phyloP scores from a whole-genome alignment of 768 basidiomycete species.

The Serendipita sp. region DNA sequence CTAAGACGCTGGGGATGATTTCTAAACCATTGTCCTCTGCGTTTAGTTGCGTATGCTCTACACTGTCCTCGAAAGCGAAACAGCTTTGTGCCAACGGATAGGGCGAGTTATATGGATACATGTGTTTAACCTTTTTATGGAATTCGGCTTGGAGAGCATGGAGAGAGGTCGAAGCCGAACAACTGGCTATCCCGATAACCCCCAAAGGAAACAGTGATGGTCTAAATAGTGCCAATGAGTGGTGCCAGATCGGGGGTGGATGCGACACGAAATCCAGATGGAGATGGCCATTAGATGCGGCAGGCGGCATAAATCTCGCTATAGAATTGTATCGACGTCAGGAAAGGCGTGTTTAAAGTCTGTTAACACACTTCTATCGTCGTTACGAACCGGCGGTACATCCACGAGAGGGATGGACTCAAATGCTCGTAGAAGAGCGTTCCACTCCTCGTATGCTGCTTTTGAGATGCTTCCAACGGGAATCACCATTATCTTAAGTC shows the following conservation, averaged over 20 bases:
- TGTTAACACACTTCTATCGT: constrained; percentile 45
- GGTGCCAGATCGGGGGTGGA: constrained; percentile 52
- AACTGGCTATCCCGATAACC: constrained; percentile 73
- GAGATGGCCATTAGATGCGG: constrained; percentile 59
- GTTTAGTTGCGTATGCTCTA: constrained; percentile 25
- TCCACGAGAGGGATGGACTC: constrained; percentile 63
- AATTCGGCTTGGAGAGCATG: constrained; percentile 47
- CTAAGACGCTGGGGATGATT: constrained; percentile 70
- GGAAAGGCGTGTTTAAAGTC: background rate
- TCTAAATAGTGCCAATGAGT: constrained; percentile 53
- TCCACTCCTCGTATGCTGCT: constrained; percentile 56
- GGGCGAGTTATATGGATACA: constrained; percentile 48
- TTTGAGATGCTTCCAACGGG: constrained; percentile 66
- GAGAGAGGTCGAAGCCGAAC: constrained; percentile 37
- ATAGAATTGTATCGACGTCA: constrained; percentile 10
- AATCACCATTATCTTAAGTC: constrained; percentile 68
- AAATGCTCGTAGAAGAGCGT: constrained; percentile 54
- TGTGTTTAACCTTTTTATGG: constrained; percentile 41
- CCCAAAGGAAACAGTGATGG: constrained; percentile 73
- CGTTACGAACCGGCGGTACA: constrained; percentile 63
- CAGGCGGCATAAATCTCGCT: constrained; percentile 72
- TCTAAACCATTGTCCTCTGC: constrained; percentile 33
- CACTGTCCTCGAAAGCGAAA: constrained; percentile 67
- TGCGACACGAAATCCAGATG: constrained; percentile 67
- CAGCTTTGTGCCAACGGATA: constrained; percentile 70